phyloP scores from a whole-genome alignment of 2,329 filamentous ascomycete species.

The Fusarium concolor region DNA sequence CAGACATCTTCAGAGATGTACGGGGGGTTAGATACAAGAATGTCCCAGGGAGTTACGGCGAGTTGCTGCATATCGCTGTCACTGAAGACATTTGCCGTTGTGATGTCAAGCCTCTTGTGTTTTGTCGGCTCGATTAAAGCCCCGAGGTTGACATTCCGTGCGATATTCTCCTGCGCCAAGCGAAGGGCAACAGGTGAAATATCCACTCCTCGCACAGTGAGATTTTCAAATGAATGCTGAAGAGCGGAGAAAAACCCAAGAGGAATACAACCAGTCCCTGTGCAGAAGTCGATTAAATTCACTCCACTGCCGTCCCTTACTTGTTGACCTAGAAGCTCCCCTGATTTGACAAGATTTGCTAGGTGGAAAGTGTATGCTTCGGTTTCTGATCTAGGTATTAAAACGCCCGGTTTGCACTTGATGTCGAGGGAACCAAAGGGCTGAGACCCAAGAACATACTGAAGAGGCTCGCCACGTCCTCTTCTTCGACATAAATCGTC shows the following conservation, averaged over 20 bases:
- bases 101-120: constrained; percentile 57
- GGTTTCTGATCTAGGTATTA: constrained; percentile 87
- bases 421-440: constrained; percentile 89
- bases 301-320: constrained; percentile 52
- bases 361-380: constrained; percentile 74
- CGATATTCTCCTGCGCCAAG: constrained; percentile 74
- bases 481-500: constrained; percentile 61
- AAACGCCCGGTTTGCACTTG: constrained; percentile 77
- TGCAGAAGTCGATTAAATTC: constrained; percentile 85
- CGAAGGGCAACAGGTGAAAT: constrained; percentile 73
- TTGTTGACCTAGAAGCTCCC: constrained; percentile 14
- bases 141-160: constrained; percentile 57
- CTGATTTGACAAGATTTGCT: constrained; percentile 56
- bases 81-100: constrained; percentile 62
- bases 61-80: constrained; percentile 52
- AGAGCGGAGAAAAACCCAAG: constrained; percentile 78
- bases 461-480: constrained; percentile 77
- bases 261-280: constrained; percentile 90
- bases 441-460: constrained; percentile 89
- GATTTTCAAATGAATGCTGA: constrained; percentile 50
- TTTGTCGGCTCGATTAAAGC: constrained; percentile 32
- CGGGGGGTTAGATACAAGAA: constrained; percentile 90
- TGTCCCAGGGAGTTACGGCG: constrained; percentile 58
- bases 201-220: constrained; percentile 78
- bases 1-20: constrained; percentile 76